Base-by-base conservation (phyloP, 176 grass and related monocot species). In the Musa itinerans region DNA sequence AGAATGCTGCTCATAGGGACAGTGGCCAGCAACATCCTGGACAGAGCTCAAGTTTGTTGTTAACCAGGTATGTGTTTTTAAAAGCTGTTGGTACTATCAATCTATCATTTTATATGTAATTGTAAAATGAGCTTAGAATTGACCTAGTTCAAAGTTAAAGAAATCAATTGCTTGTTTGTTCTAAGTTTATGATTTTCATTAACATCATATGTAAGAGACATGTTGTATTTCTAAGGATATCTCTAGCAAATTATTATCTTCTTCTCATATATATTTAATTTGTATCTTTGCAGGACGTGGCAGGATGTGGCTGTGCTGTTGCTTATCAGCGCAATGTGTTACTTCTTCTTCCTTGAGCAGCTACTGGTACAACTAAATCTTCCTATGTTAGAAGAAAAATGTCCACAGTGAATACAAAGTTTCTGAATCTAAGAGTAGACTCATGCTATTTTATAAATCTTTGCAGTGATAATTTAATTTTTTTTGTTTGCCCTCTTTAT, bases 281-380 rank as follows among this genome's bases (percentile, higher is more conserved):
- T 71, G 43, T 71, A 13, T 51, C 10, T 23, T 75, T 57, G 6
- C 29, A 83, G 75, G 8, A 50, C 76, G 68, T 87, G 85, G 89
- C 80, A 76, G 2, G 79, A 86, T 27, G 87, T 83, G 56, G 55
- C 78, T 10, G 82, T 87, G 54, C 80, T 91, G 11, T 65, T 85
- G 12, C 73, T 85, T 52, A 77, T 91, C 54, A 87, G 85, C 82
- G 87, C 84, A 68, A 83, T 91, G 56, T 85, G 82, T 8, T 91
- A 87, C 76, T 91, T 91, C 89, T 91, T 85, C 85, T 91, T 91
- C 85, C 80, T 91, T 63, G 89, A 91, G 59, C 89, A 87, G 68
- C 83, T 91, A 27, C 85, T 87, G 80, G 85, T 90, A 69, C 25
- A 69, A 52, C 65, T 22, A 11, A 53, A 53, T 72, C 20, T 10